Evolutionary conservation across 371 early-diverging fungal genomes (phyloP), one percentile per base, ranked within the genome.

Genomic region (Mortierella sp.): DNA sequence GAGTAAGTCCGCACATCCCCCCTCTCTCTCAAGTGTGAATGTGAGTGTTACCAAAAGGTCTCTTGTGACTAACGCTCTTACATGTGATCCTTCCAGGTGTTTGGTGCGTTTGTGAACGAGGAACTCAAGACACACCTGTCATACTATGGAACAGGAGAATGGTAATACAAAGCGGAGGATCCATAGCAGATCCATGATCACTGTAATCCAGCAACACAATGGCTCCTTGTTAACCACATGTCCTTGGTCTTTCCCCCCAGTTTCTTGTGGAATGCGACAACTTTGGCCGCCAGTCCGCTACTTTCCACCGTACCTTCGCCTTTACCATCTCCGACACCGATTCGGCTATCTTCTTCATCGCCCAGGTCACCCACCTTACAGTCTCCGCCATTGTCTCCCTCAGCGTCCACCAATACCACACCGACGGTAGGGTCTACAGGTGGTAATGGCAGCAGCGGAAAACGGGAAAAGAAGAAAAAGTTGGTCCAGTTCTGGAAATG

Each of bases 61-160:
- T 34, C 34, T 4, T 7, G 34, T 34, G 34, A 34, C 10, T 34
- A 34, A 34, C 34, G 19, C 48, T 4, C 10, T 24, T 24, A 10
- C 49, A 19, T 48, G 24, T 23, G 21, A 31, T 42, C 31, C 27
- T 43, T 14, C 23, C 82, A 93, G 94, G 83, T 95, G 5, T 97
- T 96, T 84, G 98, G 98, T 14, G 94, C 95, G 5, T 97, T 89
- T 80, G 66, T 91, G 18, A 91, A 83, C 43, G 93, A 96, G 52
- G 72, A 90, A 1, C 82, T 95, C 28, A 80, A 84, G 50, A 80
- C 87, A 41, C 81, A 80, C 19, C 78, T 89, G 14, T 88, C 90
- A 23, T 96, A 92, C 79, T 96, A 93, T 61, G 97, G 97, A 18
- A 94, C 93, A 43, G 96, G 97, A 26, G 89, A 91, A 83, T 90